Evolutionary conservation across 805 yeast genomes (phyloP), one percentile per base, ranked within the genome.

Genomic region (Ogataea dorogensis): DNA sequence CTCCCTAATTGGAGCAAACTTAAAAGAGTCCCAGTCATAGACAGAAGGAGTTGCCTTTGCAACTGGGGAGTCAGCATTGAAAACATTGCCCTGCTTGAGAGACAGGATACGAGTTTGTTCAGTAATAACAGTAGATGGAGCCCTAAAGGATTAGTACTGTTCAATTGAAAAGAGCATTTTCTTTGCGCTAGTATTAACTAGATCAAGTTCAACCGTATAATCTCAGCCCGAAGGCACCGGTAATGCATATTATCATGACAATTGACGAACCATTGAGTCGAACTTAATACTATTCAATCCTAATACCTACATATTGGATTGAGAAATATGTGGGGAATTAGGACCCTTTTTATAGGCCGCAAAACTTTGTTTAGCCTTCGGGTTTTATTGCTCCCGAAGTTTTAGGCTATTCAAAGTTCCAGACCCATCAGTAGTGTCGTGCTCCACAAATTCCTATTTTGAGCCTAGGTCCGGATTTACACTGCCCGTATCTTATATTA

Each of bases 1-100:
- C 64, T 82, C 91, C 42, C 88, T 71, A 51, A 82, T 82, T 38
- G 87, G 87, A 10, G 77, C 72, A 61, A 82, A 82, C 49, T 70
- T 63, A 63, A 82, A 82, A 28, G 67, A 64, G 11, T 78, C 75
- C 91, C 91, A 82, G 55, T 79, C 81, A 34, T 47, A 56, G 28
- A 49, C 61, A 10, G 63, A 54, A 16, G 50, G 31, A 13, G 55
- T 53, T 11, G 62, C 58, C 36, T 52, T 50, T 11, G 60, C 42
- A 18, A 58, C 48, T 13, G 51, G 49, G 3, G 63, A 58, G 14
- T 49, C 45, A 0, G 47, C 40, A 22, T 57, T 51, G 36, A 40
- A 42, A 19, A 48, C 50, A 24, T 54, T 55, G 24, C 36, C 19
- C 7, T 49, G 34, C 40, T 55, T 53, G 43, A 51, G 36, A 22